Conservation (phyloP, 148 eudicot species). For the Tetragonia tetragonoides region DNA sequence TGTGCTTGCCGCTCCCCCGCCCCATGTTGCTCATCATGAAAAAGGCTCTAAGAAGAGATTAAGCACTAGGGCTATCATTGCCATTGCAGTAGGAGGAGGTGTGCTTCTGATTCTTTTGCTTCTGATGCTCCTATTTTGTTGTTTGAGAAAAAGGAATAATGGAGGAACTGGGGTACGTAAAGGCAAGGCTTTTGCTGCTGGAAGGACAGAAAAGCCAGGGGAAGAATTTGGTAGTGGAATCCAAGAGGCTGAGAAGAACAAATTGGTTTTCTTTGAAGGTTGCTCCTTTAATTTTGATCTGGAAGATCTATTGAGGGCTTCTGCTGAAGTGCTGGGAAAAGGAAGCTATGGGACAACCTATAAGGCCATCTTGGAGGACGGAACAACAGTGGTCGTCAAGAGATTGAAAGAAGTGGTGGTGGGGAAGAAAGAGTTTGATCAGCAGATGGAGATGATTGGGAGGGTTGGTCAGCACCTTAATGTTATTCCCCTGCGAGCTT, state of each 20-base stretch:
- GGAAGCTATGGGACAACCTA: slow-evolving; percentile 88
- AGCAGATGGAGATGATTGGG: slow-evolving; percentile 78
- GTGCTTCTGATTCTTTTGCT: slow-evolving; percentile 36
- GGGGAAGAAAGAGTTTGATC: slow-evolving; percentile 84
- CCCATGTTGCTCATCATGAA: slow-evolving; percentile 28
- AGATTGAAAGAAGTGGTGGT: slow-evolving; percentile 75
- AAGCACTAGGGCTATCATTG: slow-evolving; percentile 45
- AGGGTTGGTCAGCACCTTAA: slow-evolving; percentile 53
- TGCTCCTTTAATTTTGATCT: slow-evolving; percentile 74
- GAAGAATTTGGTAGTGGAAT: slow-evolving; percentile 78
- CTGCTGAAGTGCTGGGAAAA: slow-evolving; percentile 93
- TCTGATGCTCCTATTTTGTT: slow-evolving; percentile 35
- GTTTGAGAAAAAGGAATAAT: slow-evolving; percentile 45
- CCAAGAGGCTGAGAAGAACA: slow-evolving; percentile 77
- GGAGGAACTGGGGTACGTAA: slow-evolving; percentile 29
- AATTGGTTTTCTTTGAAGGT: slow-evolving; percentile 74
- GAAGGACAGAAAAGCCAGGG: slow-evolving; percentile 52
- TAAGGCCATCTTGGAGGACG: slow-evolving; percentile 86
- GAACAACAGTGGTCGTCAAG: slow-evolving; percentile 74
- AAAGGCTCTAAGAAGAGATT: slow-evolving; percentile 35
- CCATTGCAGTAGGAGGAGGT: slow-evolving; percentile 51
- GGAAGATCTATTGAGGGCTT: slow-evolving; percentile 88
- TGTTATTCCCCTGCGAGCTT: slow-evolving; percentile 77
- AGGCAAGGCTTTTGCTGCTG: slow-evolving; percentile 45
- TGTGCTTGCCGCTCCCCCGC: slow-evolving; percentile 15